Conservation (phyloP, 345 rosid genomes). For the Excoecaria agallocha region DNA sequence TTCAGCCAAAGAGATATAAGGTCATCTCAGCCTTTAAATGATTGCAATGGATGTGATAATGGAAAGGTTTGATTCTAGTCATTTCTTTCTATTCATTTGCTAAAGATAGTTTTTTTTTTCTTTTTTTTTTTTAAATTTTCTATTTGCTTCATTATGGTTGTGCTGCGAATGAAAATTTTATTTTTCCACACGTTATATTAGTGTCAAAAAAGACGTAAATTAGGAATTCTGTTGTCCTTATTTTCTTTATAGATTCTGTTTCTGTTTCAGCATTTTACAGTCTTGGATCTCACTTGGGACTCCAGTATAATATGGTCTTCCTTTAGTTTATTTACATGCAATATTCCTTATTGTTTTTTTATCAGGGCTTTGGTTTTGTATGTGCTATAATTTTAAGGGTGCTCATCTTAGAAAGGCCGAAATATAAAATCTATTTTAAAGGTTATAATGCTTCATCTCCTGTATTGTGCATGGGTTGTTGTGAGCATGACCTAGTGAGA, state of each 20-base stretch:
- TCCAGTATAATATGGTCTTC: constrained; percentile 1
- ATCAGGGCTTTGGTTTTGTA: constrained; percentile 5
- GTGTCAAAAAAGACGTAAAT: neutral
- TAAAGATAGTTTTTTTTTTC: neutral
- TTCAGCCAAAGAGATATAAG: constrained; percentile 44
- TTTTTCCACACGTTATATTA: neutral
- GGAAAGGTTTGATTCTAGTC: constrained; percentile 40
- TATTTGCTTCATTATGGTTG: neutral
- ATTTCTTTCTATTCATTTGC: constrained; percentile 1
- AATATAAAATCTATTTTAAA: neutral
- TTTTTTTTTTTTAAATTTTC: neutral
- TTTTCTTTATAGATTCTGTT: neutral
- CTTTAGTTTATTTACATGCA: neutral
- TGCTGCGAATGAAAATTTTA: neutral
- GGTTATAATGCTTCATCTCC: neutral
- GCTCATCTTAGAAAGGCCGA: neutral
- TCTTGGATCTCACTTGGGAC: neutral
- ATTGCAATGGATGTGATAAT: constrained; percentile 30
- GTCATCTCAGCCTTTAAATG: constrained; percentile 34
- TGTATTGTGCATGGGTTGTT: neutral
- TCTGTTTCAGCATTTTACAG: neutral
- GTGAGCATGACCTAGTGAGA: neutral
- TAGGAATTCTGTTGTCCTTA: neutral
- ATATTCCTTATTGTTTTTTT: neutral
- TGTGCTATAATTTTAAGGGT: constrained; percentile 6